Evolutionary conservation across 1,284 basidiomycete species (phyloP).

Genomic region (Puccinia hordei): DNA sequence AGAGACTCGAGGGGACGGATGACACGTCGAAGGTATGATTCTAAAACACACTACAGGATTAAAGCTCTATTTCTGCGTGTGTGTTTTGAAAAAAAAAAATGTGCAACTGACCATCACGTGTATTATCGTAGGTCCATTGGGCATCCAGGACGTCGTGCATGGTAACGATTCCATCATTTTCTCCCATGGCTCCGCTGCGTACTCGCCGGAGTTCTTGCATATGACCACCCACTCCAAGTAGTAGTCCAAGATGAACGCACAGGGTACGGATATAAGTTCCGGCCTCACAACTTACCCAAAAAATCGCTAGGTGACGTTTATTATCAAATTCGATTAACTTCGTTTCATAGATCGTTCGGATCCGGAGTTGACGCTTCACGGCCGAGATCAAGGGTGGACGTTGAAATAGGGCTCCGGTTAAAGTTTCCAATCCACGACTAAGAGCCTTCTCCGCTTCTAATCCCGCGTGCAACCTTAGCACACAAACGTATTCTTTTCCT

Average conservation of each 20-base stretch:
- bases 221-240: constrained; percentile 96
- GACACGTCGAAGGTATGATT: constrained; percentile 92
- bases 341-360: constrained; percentile 95
- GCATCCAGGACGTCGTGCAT: constrained; percentile 99
- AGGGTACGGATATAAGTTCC: constrained; percentile 98
- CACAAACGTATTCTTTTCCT: constrained; percentile 98
- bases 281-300: constrained; percentile 98
- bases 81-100: constrained; percentile 17
- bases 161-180: constrained; percentile 97
- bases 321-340: constrained; percentile 97
- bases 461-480: constrained; percentile 83
- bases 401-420: constrained; percentile 98
- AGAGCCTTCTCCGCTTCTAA: constrained; percentile 81
- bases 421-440: constrained; percentile 88
- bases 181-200: constrained; percentile 90
- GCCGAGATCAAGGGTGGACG: constrained; percentile 98
- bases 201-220: constrained; percentile 99
- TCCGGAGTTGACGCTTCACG: constrained; percentile 96
- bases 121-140: constrained; percentile 98
- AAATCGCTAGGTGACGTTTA: constrained; percentile 92
- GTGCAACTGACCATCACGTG: constrained; percentile 76
- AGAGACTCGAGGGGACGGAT: constrained; percentile 93
- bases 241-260: constrained; percentile 92
- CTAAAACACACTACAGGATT: constrained; percentile 61
- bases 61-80: not conserved